phyloP scores from a whole-genome alignment of 495 filamentous ascomycete genomes.

The Aspergillus steynii region DNA sequence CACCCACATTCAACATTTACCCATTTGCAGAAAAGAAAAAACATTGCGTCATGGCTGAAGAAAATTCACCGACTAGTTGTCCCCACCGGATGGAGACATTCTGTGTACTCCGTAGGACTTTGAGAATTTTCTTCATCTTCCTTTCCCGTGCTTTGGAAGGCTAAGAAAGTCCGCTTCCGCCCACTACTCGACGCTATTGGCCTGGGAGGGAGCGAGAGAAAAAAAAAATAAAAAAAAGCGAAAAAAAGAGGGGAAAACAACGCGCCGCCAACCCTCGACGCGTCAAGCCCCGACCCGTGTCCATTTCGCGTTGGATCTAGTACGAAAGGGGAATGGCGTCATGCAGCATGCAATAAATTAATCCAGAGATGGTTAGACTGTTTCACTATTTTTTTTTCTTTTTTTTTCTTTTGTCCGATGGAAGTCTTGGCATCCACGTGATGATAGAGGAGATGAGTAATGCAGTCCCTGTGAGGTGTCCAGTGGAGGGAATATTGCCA shows the following conservation, averaged over 20 bases:
- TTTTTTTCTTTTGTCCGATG: background rate
- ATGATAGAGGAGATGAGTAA: background rate
- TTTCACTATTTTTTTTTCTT: background rate
- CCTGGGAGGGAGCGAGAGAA: background rate
- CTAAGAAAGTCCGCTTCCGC: background rate
- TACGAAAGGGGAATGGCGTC: background rate
- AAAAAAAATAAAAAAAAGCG: constrained; percentile 1
- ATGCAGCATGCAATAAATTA: background rate
- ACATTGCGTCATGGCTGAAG: background rate
- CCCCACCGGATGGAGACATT: background rate
- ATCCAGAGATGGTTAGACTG: background rate
- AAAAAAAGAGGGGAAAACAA: constrained; percentile 9
- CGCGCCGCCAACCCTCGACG: background rate
- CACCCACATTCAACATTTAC: background rate
- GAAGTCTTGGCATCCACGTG: background rate
- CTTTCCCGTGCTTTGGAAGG: too few relatives aligned
- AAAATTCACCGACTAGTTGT: constrained; percentile 2
- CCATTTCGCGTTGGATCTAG: constrained; percentile 20
- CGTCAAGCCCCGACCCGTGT: constrained; percentile 9
- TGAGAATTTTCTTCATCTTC: too few relatives aligned
- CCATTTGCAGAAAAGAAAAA: constrained; percentile 3
- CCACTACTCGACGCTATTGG: background rate
- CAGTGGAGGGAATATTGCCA: too few relatives aligned
- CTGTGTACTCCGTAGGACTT: too few relatives aligned
- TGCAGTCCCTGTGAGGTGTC: too few relatives aligned